A percentile compares a stretch with the other conserved stretches of the same genome.
These are phyloP conservation scores for Podospora appendiculata DNA, from an alignment of 495 filamentous ascomycete species.

Conservation along the genomic window DNA sequence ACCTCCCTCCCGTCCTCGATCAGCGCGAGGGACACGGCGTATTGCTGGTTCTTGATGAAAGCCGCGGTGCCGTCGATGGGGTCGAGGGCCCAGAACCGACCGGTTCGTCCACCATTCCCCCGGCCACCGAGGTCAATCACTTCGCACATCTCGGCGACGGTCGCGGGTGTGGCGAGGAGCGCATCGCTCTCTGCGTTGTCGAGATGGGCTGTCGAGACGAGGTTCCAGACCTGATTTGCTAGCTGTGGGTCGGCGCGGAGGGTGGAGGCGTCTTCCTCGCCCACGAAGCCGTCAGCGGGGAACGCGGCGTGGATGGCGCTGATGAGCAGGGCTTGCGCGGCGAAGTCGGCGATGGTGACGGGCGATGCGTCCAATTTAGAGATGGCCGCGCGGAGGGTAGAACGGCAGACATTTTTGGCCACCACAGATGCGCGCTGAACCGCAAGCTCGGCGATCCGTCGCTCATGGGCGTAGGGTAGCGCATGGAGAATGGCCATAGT, in stretches of 20 bases:
- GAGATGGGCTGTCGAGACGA: slow-evolving; percentile 31
- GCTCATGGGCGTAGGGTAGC: slow-evolving; percentile 35
- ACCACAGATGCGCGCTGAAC: slow-evolving; percentile 48
- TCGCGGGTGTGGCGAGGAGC: slow-evolving; percentile 28
- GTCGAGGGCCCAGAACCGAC: slow-evolving; percentile 52
- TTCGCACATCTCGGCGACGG: slow-evolving; percentile 43
- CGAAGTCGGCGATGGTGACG: slow-evolving; percentile 52
- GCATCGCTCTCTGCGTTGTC: slow-evolving; percentile 31
- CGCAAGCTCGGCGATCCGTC: slow-evolving; percentile 41
- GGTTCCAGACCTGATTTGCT: slow-evolving; percentile 40
- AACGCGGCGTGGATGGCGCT: slow-evolving; percentile 42
- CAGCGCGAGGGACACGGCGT: slow-evolving; percentile 48
- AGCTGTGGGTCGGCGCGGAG: slow-evolving; percentile 38
- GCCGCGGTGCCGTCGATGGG: slow-evolving; percentile 55
- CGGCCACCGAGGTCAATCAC: slow-evolving; percentile 48
- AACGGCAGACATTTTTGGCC: slow-evolving; percentile 35
- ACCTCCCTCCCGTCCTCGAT: slow-evolving; percentile 45
- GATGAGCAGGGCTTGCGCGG: slow-evolving; percentile 49
- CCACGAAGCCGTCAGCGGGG: slow-evolving; percentile 42
- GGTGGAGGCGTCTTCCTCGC: slow-evolving; percentile 44
- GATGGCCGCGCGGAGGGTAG: slow-evolving; percentile 24
- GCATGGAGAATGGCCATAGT: too few relatives aligned
- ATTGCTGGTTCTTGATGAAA: slow-evolving; percentile 50
- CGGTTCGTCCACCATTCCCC: slow-evolving; percentile 25
- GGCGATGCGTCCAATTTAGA: slow-evolving; percentile 45